Percentiles rank a stretch among this genome's conserved stretches.
phyloP scores from a whole-genome alignment of 306 rosid genomes.

The Pyrus pyrifolia region DNA sequence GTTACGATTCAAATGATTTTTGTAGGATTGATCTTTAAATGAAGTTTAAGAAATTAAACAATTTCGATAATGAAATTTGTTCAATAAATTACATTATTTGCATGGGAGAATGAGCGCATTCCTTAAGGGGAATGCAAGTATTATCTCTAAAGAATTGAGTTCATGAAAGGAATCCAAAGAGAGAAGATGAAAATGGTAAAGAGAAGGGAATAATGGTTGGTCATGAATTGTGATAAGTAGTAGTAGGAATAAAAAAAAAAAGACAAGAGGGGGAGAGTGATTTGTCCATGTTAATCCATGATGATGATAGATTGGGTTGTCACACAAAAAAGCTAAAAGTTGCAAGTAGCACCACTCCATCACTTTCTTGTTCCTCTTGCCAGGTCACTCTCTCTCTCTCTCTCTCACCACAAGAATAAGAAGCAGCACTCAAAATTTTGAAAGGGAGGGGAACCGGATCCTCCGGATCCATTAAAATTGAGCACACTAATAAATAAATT shows the following conservation, averaged over 20 bases:
- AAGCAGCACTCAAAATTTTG: background rate
- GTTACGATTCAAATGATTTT: no score
- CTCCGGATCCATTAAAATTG: no score
- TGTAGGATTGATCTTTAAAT: no score
- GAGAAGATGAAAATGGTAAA: background rate
- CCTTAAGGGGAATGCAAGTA: no score
- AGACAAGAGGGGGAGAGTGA: background rate
- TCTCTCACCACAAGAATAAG: background rate
- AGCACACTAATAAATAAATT: no score
- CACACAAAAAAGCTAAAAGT: constrained; percentile 28
- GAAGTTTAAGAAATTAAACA: no score
- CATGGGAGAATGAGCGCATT: no score
- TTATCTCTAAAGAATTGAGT: background rate
- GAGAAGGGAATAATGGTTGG: constrained; percentile 6
- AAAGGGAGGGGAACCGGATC: no score
- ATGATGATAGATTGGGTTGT: constrained; percentile 28
- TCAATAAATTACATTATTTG: no score
- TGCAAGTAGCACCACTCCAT: constrained; percentile 12
- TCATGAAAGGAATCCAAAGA: constrained; percentile 14
- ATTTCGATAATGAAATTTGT: no score
- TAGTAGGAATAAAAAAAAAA: constrained; percentile 1
- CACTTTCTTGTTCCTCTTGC: constrained; percentile 8
- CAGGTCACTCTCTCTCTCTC: background rate
- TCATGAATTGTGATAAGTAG: background rate
- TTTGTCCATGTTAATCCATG: constrained; percentile 37